These are phyloP conservation scores for Solanum dulcamara DNA, from an alignment of 257 asterid species.

Conservation along the genomic window DNA sequence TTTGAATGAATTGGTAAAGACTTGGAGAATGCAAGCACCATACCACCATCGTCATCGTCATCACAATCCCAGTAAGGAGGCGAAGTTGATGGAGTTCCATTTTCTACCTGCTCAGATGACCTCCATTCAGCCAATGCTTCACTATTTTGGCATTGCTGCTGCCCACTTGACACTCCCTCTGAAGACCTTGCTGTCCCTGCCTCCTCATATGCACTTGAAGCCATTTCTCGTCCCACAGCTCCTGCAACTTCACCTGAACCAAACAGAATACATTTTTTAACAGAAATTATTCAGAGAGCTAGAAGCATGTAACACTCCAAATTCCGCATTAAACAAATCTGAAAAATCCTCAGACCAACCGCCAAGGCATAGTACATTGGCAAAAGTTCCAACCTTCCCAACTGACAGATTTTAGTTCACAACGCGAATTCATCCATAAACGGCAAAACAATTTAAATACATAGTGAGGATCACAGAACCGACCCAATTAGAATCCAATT, in stretches of 20 bases:
- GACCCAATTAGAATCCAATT: neutral
- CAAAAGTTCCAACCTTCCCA: neutral
- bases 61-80: constrained; percentile 92
- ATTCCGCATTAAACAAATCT: neutral
- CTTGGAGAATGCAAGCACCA: neutral
- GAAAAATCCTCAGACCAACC: neutral
- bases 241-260: constrained; percentile 38
- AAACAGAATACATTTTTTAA: neutral
- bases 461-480: neutral
- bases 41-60: constrained; percentile 57
- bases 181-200: constrained; percentile 49
- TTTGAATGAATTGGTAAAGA: neutral
- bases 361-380: neutral
- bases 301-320: neutral
- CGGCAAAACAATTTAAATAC: neutral
- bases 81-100: constrained; percentile 69
- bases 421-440: neutral
- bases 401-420: neutral
- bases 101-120: constrained; percentile 79
- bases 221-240: constrained; percentile 51
- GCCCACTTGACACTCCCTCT: constrained; percentile 48
- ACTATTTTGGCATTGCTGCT: constrained; percentile 46
- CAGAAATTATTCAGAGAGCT: neutral
- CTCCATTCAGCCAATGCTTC: constrained; percentile 83
- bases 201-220: constrained; percentile 42